Evolutionary conservation across 352 stramenopile genomes (phyloP), one percentile per base, ranked within the genome.

Genomic region (Phytophthora hibernalis): DNA sequence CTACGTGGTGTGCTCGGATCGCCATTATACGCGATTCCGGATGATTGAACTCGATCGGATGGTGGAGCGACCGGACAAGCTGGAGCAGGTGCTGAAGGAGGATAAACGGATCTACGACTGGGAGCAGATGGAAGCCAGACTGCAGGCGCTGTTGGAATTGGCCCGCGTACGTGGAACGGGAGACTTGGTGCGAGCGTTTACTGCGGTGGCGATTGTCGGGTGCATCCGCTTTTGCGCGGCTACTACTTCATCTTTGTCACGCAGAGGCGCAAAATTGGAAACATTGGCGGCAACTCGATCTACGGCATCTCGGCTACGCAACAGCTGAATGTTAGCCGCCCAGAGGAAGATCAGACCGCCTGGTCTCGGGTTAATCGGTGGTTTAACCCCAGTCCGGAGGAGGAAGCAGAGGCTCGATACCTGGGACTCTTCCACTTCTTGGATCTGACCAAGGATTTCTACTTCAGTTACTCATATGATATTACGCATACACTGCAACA

Each of bases 161-260:
- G 79, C 80, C 0, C 68, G 72, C 5, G 56, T 75, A 1, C 68
- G 51, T 10, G 84, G 83, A 0, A 72, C 54, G 18, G 74, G 70
- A 11, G 71, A 82, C 12, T 60, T 95, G 9, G 64, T 82, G 28
- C 82, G 87, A 24, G 82, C 85, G 0, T 93, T 95, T 56, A 97
- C 93, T 40, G 97, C 96, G 0, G 98, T 98, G 42, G 97, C 97
- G 15, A 97, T 99, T 68, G 88, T 99, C 6, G 98, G 97, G 2
- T 99, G 99, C 64, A 93, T 99, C 44, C 94, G 96, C 20, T 99
- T 99, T 77, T 99, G 45, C 92, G 98, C 50, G 98, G 92, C 59
- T 99, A 99, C 77, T 99, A 99, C 79, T 91, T 99, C 22, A 98
- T 97, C 35, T 90, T 99, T 33, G 98, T 99, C 33, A 99, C 97